Conservation (phyloP, 2,329 filamentous ascomycete genomes). For the Metarhizium rileyi region DNA sequence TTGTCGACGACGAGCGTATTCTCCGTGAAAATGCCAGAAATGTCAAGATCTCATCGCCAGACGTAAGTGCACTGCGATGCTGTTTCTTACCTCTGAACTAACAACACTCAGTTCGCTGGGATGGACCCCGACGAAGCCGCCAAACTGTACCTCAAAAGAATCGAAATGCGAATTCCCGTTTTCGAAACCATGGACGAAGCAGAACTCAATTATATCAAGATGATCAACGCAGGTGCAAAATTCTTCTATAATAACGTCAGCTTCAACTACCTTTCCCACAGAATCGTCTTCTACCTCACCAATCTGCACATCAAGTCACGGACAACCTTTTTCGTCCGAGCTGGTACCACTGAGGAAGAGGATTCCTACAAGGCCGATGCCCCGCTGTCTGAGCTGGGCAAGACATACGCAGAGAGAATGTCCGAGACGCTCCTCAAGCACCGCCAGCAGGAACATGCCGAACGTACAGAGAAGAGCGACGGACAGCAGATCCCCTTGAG, state of each 20-base stretch:
- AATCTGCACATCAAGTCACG: constrained; percentile 95
- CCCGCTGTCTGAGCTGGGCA: constrained; percentile 68
- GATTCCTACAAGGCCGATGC: constrained; percentile 90
- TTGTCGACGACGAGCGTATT: constrained; percentile 85
- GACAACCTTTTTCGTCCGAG: constrained; percentile 84
- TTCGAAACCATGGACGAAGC: constrained; percentile 95
- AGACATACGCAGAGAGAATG: constrained; percentile 77
- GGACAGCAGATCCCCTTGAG: constrained; percentile 61
- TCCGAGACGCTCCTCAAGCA: constrained; percentile 73
- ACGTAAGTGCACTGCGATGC: constrained; percentile 44
- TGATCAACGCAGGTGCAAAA: constrained; percentile 93
- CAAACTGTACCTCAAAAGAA: constrained; percentile 80
- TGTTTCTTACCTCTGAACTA: not conserved
- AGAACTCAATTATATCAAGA: constrained; percentile 96
- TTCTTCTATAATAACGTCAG: constrained; percentile 95
- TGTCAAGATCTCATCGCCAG: constrained; percentile 95
- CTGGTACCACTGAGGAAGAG: constrained; percentile 77
- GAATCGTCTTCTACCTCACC: constrained; percentile 96
- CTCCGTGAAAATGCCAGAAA: constrained; percentile 94
- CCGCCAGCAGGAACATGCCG: constrained; percentile 69
- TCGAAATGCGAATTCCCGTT: constrained; percentile 84
- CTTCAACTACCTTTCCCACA: constrained; percentile 92
- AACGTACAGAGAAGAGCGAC: constrained; percentile 52
- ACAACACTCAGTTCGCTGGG: constrained; percentile 57
- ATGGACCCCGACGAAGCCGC: constrained; percentile 92